Evolutionary conservation across 73 alveolate genomes (phyloP), one percentile per base, ranked within the genome.

Genomic region (Vitrella brassicaformis): DNA sequence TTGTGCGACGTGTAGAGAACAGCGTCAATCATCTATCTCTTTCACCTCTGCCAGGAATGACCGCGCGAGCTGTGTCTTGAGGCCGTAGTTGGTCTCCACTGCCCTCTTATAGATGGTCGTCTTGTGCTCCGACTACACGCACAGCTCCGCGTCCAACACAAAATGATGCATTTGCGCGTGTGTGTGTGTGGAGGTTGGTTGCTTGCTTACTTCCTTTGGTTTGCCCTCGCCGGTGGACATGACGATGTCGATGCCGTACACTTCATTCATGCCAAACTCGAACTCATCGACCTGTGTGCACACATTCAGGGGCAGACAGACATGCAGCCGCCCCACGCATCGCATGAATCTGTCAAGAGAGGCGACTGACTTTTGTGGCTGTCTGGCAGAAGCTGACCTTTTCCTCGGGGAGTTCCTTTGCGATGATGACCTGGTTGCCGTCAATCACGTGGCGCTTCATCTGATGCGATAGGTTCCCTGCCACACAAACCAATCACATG

Each of bases 391-490:
- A 10, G 64, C 66, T 30, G 29, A 70, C 94, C 78, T 81, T 94
- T 85, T 92, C 90, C 78, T 93, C 98, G 66, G 90, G 84, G 67
- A 95, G 87, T 74, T 87, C 95, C 79, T 85, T 91, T 71, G 89
- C 82, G 70, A 91, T 90, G 85, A 95, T 95, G 71, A 88, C 93
- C 47, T 94, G 93, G 80, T 90, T 89, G 29, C 98, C 97, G 72
- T 95, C 99, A 71, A 95, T 92, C 67, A 95, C 89, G 86, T 95
- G 96, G 87, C 87, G 91, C 92, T 94, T 94, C 78, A 94, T 79
- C 84, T 93, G 95, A 86, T 94, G 98, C 29, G 98, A 91, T 31
- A 94, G 91, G 73, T 90, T 97, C 18, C 98, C 98, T 85, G n/a
- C n/a, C n/a, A n/a, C n/a, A n/a, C n/a, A n/a, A n/a, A 90, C 96